Evolutionary conservation across 2,329 filamentous ascomycete genomes (phyloP), one percentile per base, ranked within the genome.

Genomic region (Alternaria dauci): DNA sequence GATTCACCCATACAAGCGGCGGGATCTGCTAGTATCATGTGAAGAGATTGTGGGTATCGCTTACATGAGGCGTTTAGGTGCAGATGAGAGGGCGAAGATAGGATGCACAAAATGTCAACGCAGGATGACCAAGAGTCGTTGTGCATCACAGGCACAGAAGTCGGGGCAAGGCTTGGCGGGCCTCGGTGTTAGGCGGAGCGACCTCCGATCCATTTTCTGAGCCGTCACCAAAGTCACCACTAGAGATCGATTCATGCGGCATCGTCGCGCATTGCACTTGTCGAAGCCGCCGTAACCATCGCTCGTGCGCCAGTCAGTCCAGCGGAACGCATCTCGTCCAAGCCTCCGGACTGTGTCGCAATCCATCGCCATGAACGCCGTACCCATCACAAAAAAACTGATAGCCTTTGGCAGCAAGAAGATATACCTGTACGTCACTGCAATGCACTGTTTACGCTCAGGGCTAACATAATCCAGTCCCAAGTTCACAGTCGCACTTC

Each of bases 401-500:
- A 70, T 77, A 55, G 70, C 71, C 16, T 76, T 78, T 60, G 78
- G 78, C 65, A 79, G 70, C 74, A 82, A 83, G 66, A 78, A 81
- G 69, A 75, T 85, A 58, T 83, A 80, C 68, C 77, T 85, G 82
- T 83, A 76, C n/a, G 78, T 50, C 34, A 30, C 48, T 53, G 48
- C 8, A 38, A 8, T n/a, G 28, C 47, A 30, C 36, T 32, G n/a
- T 47, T 30, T 28, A 36, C 3, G 12, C 11, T 25, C 8, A 38
- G 53, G 58, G 55, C 66, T 73, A 47, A 71, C 38, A 32, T 0
- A 25, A 8, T 5, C 3, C 74, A 97, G 94, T 61, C 94, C 94
- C 53, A 88, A 90, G 75, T 92, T 96, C 81, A 87, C 88, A 66
- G 83, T 98, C 74, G 89, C 90, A 62, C 87, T 98, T 73, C 83